phyloP scores from a whole-genome alignment of 345 rosid genomes.

The Gossypium australe region DNA sequence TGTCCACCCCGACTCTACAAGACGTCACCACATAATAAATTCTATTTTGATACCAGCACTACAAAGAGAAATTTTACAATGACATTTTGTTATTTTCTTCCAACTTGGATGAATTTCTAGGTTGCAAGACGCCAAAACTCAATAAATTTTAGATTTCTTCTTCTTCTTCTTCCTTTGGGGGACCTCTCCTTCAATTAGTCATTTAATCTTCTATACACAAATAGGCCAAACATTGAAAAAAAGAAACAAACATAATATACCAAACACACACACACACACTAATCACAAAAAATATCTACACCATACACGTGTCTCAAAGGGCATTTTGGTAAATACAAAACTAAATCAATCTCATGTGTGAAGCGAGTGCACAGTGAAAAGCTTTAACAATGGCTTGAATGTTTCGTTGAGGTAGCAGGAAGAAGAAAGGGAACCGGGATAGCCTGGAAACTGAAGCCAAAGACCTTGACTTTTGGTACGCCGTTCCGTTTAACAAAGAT shows the following conservation, averaged over 20 bases:
- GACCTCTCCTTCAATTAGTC: too few species aligned
- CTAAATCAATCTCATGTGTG: neutral
- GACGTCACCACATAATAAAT: neutral
- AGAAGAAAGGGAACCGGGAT: slow-evolving; percentile 38
- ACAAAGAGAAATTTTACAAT: too few species aligned
- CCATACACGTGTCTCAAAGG: slow-evolving; percentile 2
- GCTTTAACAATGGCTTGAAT: neutral
- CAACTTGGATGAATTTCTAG: neutral
- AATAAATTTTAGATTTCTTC: neutral
- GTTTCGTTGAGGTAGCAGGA: slow-evolving; percentile 25
- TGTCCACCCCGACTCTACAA: neutral
- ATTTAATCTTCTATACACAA: neutral
- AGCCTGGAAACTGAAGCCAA: slow-evolving; percentile 38
- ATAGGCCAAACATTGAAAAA: too few species aligned
- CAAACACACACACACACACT: too few species aligned
- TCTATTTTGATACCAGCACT: too few species aligned
- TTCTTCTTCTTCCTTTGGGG: too few species aligned
- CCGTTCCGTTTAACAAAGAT: slow-evolving; percentile 45
- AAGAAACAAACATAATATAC: too few species aligned
- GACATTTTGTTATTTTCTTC: too few species aligned
- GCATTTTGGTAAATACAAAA: neutral
- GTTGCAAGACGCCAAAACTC: neutral
- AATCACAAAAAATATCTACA: neutral
- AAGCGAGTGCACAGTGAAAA: neutral
- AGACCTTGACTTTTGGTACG: slow-evolving; percentile 46